These are phyloP conservation scores for Albifimbria verrucaria DNA, from an alignment of 2,329 filamentous ascomycete genomes.

Conservation along the genomic window DNA sequence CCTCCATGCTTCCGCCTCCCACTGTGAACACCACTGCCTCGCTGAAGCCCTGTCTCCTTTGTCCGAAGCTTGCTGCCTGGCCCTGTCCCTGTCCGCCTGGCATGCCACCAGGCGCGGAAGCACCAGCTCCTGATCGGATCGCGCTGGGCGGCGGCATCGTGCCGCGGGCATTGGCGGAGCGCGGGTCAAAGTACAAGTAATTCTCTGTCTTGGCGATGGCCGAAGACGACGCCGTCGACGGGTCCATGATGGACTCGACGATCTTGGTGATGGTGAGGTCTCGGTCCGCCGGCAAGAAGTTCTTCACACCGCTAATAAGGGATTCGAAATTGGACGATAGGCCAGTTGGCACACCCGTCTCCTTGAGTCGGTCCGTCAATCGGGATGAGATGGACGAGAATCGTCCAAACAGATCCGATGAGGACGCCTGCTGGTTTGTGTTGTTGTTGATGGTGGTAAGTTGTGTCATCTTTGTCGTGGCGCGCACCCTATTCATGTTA, in stretches of 20 bases:
- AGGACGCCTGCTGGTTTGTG: constrained; percentile 55
- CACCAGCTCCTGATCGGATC: constrained; percentile 41
- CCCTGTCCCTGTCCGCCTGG: constrained; percentile 54
- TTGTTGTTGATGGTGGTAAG: constrained; percentile 85
- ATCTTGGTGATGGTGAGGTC: constrained; percentile 97
- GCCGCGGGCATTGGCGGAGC: constrained; percentile 87
- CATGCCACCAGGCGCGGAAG: constrained; percentile 44
- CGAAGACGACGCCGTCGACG: constrained; percentile 79
- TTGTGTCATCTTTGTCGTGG: constrained; percentile 97
- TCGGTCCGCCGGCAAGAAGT: constrained; percentile 93
- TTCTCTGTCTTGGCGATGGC: constrained; percentile 95
- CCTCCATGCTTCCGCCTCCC: constrained; percentile 96
- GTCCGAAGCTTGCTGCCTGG: constrained; percentile 82
- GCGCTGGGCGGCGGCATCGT: constrained; percentile 80
- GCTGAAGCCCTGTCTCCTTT: constrained; percentile 82
- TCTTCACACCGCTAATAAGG: constrained; percentile 93
- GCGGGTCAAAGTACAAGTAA: constrained; percentile 95
- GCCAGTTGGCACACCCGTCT: constrained; percentile 71
- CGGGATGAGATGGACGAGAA: constrained; percentile 90
- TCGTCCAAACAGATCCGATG: constrained; percentile 83
- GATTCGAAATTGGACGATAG: constrained; percentile 83
- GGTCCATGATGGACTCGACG: constrained; percentile 97
- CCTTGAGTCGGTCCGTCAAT: constrained; percentile 90
- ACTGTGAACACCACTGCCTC: constrained; percentile 94
- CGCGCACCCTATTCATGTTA: constrained; percentile 63